Percentiles rank a stretch among this genome's conserved stretches.
Conservation (phyloP, 2,329 filamentous ascomycete genomes). For the Calonectria hawksworthii region DNA sequence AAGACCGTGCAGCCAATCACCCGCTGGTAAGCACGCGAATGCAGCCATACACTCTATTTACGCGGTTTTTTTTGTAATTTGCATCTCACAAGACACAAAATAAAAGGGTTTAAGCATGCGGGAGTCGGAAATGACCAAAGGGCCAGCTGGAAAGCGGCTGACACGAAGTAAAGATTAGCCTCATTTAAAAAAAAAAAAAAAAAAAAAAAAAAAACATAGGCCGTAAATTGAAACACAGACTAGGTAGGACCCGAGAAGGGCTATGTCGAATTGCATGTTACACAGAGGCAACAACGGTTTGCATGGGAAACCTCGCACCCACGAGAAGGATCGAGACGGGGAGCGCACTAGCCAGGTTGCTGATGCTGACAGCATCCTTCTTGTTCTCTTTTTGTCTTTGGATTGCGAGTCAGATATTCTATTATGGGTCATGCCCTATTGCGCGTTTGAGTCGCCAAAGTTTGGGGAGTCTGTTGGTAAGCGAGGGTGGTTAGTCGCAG, state of each 20-base stretch:
- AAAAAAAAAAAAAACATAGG: neutral
- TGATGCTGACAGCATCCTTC: neutral
- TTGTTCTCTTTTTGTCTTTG: neutral
- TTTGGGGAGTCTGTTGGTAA: conserved; percentile 6
- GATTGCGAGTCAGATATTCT: conserved; percentile 23
- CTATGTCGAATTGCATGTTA: neutral
- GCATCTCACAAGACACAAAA: conserved; percentile 5
- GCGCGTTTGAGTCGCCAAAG: conserved; percentile 3
- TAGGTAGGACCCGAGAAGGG: neutral
- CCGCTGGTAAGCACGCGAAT: neutral
- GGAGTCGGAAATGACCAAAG: neutral
- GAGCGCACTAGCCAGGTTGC: neutral
- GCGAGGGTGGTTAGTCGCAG: conserved; percentile 11
- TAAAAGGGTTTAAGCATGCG: neutral
- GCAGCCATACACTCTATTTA: conserved; percentile 10
- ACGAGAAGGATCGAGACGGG: neutral
- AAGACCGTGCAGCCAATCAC: neutral
- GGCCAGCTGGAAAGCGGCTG: neutral
- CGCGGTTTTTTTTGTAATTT: neutral
- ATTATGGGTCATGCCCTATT: neutral
- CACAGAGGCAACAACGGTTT: neutral
- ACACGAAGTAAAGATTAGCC: neutral
- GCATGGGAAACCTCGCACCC: neutral
- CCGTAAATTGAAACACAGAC: conserved; percentile 12
- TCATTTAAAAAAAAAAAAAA: neutral